Conservation (phyloP, 768 basidiomycete species). For the Hortiboletus campestris region DNA sequence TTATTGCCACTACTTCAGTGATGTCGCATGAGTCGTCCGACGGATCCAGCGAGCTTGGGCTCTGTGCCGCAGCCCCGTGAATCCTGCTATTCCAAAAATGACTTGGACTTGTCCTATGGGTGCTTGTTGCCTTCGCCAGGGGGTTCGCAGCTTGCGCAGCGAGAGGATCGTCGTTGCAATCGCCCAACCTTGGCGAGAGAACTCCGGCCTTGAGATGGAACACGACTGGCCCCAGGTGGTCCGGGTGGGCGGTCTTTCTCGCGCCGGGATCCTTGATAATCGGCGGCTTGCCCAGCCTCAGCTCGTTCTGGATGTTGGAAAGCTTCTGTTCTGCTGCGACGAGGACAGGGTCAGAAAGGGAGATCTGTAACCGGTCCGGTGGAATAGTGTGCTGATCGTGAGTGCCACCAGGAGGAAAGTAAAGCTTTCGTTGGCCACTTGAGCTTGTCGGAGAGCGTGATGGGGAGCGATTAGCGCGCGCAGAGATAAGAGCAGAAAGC, state of each 20-base stretch:
- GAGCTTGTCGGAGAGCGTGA: neutral
- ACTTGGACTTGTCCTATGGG: neutral
- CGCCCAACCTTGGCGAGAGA: neutral
- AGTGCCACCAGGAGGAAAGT: constrained; percentile 12
- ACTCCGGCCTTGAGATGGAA: neutral
- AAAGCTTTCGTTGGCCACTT: constrained; percentile 1
- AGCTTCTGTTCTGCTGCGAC: constrained; percentile 17
- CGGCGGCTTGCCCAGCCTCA: neutral
- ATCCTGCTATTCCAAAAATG: neutral
- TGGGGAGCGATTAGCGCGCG: neutral
- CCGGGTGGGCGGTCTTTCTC: neutral
- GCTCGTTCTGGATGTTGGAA: neutral
- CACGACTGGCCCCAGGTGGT: neutral
- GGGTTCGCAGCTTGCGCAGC: neutral
- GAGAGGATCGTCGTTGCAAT: neutral
- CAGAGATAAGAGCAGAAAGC: constrained; percentile 3
- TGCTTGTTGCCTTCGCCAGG: neutral
- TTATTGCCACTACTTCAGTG: constrained; percentile 5
- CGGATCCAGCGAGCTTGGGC: neutral
- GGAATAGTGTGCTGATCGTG: constrained; percentile 11
- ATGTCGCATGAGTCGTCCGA: constrained; percentile 7
- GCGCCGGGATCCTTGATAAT: neutral
- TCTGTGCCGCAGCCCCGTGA: neutral
- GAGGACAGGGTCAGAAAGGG: constrained; percentile 24
- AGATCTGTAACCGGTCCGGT: constrained; percentile 18